These are phyloP conservation scores for Plasmodium inui DNA, from an alignment of 169 alveolate species.

Conservation along the genomic window DNA sequence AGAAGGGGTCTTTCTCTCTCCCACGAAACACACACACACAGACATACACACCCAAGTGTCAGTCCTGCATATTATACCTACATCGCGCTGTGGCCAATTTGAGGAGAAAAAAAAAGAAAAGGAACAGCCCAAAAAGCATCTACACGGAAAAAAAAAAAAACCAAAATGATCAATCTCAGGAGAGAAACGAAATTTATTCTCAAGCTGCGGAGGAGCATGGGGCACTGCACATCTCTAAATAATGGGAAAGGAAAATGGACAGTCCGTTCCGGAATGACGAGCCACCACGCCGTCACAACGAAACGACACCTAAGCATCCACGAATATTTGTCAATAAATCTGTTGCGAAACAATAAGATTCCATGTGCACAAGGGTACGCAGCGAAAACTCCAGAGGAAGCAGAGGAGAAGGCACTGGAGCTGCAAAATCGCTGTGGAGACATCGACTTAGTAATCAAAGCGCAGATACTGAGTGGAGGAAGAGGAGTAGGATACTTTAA, in stretches of 20 bases:
- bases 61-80: background rate
- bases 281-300: background rate
- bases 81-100: background rate
- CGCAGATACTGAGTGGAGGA: conserved; percentile 93
- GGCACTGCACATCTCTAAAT: background rate
- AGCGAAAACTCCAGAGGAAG: conserved; percentile 86
- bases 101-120: background rate
- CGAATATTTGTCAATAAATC: conserved; percentile 82
- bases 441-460: conserved; percentile 84
- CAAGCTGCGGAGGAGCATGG: conserved; percentile 1
- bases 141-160: background rate
- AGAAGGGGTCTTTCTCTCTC: background rate
- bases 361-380: conserved; percentile 82
- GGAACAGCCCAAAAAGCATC: background rate
- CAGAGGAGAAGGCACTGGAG: conserved; percentile 81
- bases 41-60: background rate
- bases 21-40: background rate
- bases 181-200: conserved; percentile 25
- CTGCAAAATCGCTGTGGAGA: conserved; percentile 76
- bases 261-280: background rate
- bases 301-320: conserved; percentile 82
- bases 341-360: conserved; percentile 80
- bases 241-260: background rate
- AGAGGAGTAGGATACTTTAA: conserved; percentile 92
- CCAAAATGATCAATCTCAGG: conserved; percentile 12